A percentile compares a stretch with the other conserved stretches of the same genome.
Conservation (phyloP, 495 filamentous ascomycete species). For the Aspergillus conjunctus region DNA sequence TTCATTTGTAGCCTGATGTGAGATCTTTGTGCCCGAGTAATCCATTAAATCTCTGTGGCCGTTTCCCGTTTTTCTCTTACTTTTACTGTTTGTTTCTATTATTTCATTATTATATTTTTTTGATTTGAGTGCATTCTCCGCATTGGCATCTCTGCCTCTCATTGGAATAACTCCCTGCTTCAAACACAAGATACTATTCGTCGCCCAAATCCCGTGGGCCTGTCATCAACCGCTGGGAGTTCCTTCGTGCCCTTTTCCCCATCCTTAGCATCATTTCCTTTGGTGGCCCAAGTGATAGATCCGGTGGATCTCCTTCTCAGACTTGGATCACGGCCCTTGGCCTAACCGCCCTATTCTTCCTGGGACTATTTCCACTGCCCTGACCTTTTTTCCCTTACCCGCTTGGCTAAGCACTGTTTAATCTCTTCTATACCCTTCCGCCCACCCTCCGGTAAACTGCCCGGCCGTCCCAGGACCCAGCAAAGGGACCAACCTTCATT, state of each 20-base stretch:
- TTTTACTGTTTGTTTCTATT: conserved; percentile 19
- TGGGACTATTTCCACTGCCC: conserved; percentile 28
- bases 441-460: conserved; percentile 23
- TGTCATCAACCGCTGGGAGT: conserved; percentile 16
- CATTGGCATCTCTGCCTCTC: conserved; percentile 29
- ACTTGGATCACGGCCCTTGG: conserved; percentile 23
- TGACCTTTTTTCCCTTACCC: conserved; percentile 24
- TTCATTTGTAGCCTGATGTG: conserved; percentile 22
- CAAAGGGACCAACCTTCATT: conserved; percentile 28
- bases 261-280: conserved; percentile 20
- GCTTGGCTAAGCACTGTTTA: conserved; percentile 31
- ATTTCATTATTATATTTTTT: conserved; percentile 20
- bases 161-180: conserved; percentile 25
- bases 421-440: conserved; percentile 29
- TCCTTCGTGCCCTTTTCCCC: conserved; percentile 17
- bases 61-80: conserved; percentile 16
- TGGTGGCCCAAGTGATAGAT: conserved; percentile 29
- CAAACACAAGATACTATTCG: conserved; percentile 19
- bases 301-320: conserved; percentile 26
- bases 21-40: conserved; percentile 20
- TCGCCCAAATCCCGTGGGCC: conserved; percentile 17
- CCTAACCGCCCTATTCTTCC: conserved; percentile 21
- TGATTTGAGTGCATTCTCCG: conserved; percentile 22
- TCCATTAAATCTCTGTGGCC: conserved; percentile 23
- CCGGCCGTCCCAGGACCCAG: conserved; percentile 28